phyloP scores from a whole-genome alignment of 2,329 filamentous ascomycete genomes.

The Chaetomiaceae sp. region DNA sequence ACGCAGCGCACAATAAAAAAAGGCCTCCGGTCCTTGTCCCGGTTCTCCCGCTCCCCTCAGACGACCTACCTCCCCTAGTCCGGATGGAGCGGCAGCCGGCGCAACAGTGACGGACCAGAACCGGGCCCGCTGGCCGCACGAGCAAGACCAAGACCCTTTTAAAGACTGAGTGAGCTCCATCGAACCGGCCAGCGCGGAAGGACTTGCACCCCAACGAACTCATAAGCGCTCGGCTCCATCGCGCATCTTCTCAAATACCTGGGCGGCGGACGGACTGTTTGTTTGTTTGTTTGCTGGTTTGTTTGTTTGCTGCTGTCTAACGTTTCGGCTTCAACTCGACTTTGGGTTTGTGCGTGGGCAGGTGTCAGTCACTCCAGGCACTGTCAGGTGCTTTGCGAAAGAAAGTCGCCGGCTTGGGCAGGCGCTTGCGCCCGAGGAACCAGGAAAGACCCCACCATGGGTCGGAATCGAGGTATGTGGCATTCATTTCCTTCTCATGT shows the following conservation, averaged over 20 bases:
- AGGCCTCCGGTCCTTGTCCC: constrained; percentile 7
- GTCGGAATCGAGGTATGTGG: constrained; percentile 49
- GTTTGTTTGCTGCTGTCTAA: neutral
- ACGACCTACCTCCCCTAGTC: constrained; percentile 7
- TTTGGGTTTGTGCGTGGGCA: too few relatives aligned
- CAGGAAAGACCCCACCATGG: constrained; percentile 36
- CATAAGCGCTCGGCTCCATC: neutral
- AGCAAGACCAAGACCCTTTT: too few relatives aligned
- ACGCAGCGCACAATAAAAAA: neutral
- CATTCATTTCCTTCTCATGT: too few relatives aligned
- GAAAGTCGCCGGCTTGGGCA: too few relatives aligned
- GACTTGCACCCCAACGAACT: neutral
- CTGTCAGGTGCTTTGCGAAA: constrained; percentile 3
- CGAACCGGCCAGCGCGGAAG: constrained; percentile 1
- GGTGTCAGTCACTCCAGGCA: neutral
- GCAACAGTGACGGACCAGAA: constrained; percentile 7
- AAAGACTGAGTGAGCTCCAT: too few relatives aligned
- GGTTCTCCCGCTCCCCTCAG: constrained; percentile 6
- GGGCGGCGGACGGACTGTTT: neutral
- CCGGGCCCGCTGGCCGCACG: too few relatives aligned
- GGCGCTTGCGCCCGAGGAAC: too few relatives aligned
- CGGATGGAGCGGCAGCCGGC: constrained; percentile 12
- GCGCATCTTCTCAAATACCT: neutral
- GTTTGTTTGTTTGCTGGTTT: neutral
- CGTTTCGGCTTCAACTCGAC: too few relatives aligned